Percentiles rank a stretch among this genome's conserved stretches.
Conservation (phyloP, 768 basidiomycete genomes). For the Suillus subluteus region DNA sequence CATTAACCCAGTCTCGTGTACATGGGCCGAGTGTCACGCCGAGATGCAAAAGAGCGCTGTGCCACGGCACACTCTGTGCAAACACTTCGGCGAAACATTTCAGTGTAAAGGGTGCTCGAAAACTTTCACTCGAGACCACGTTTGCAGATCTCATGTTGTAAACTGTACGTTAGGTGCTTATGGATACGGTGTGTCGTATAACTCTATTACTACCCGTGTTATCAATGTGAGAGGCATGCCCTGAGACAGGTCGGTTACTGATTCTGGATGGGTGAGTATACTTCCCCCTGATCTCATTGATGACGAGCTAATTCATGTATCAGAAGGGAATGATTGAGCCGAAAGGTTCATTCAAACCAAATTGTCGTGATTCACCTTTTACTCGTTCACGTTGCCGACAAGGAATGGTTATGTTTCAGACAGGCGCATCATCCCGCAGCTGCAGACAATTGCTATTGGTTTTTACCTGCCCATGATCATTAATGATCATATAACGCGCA, state of each 20-base stretch:
- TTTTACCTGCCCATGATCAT: not conserved
- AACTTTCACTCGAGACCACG: not conserved
- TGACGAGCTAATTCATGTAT: not conserved
- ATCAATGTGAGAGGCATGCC: not conserved
- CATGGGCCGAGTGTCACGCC: conserved; percentile 6
- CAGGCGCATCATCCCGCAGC: not conserved
- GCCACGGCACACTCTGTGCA: not conserved
- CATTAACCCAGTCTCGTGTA: not conserved
- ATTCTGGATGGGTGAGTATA: not conserved
- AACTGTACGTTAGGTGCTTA: not conserved
- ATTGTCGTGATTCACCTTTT: too few relatives aligned
- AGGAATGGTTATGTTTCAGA: too few relatives aligned
- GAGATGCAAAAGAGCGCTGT: not conserved
- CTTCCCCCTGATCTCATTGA: not conserved
- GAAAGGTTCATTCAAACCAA: too few relatives aligned
- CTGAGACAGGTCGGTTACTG: not conserved
- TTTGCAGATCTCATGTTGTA: not conserved
- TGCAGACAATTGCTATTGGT: too few relatives aligned
- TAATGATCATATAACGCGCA: not conserved
- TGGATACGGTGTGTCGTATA: not conserved
- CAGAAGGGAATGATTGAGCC: not conserved
- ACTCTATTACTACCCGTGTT: not conserved
- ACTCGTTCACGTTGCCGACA: not conserved
- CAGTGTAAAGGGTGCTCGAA: not conserved
- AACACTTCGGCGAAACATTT: not conserved